Conservation (phyloP, 495 filamentous ascomycete species). For the Emericellopsis terricola region DNA sequence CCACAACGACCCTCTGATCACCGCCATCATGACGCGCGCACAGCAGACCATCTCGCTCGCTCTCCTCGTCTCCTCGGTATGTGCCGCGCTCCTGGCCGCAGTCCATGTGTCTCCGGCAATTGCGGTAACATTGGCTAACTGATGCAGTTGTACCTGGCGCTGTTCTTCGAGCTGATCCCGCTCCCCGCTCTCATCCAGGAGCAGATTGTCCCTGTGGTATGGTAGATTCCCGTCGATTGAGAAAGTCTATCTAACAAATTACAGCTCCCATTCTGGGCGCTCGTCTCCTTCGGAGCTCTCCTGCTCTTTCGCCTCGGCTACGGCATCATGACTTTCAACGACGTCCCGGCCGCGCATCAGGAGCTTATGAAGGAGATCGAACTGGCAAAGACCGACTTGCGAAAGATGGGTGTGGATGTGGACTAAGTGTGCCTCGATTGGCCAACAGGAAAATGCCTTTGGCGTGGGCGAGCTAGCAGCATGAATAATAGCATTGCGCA, state of each 20-base stretch:
- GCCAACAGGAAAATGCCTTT: too few relatives aligned
- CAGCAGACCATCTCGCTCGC: conserved; percentile 79
- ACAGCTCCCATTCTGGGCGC: conserved; percentile 79
- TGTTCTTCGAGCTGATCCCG: conserved; percentile 72
- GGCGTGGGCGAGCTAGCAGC: neutral
- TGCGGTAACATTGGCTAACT: conserved; percentile 1
- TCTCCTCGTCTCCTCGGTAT: conserved; percentile 73
- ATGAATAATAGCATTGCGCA: neutral
- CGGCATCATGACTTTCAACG: conserved; percentile 90
- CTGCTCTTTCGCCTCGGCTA: conserved; percentile 79
- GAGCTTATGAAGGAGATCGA: conserved; percentile 77
- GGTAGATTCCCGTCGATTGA: too few relatives aligned
- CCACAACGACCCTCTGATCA: too few relatives aligned
- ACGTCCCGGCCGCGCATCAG: conserved; percentile 78
- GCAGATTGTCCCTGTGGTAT: conserved; percentile 55
- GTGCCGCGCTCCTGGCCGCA: conserved; percentile 4
- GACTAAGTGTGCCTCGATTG: too few relatives aligned
- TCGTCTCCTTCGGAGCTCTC: conserved; percentile 87
- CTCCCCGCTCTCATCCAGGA: conserved; percentile 55
- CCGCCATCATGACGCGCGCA: conserved; percentile 65
- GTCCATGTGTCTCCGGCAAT: neutral
- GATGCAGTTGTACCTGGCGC: conserved; percentile 64
- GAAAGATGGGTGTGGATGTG: conserved; percentile 52
- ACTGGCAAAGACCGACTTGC: conserved; percentile 45
- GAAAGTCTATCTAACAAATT: too few relatives aligned